These are phyloP conservation scores for Coemansia sp. DNA, from an alignment of 192 early-diverging fungal genomes.

Conservation along the genomic window DNA sequence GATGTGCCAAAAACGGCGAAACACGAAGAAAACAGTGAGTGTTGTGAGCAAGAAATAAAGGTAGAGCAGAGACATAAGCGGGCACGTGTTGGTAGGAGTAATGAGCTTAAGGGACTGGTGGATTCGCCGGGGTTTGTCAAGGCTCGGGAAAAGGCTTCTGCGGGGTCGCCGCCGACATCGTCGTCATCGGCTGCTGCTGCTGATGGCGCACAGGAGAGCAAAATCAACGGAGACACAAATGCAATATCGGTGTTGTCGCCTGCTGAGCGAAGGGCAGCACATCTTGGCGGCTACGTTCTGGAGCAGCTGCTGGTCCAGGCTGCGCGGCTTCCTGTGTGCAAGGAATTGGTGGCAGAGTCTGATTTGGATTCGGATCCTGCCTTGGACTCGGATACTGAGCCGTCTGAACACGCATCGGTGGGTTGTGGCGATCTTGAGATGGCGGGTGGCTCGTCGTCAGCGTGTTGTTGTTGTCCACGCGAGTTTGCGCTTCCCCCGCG, in stretches of 20 bases:
- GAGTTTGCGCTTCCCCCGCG: slow-evolving; percentile 41
- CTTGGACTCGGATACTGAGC: background rate
- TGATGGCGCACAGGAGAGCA: background rate
- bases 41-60: background rate
- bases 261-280: slow-evolving; percentile 19
- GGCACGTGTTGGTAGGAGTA: background rate
- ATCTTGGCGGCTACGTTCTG: slow-evolving; percentile 27
- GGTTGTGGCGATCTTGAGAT: background rate
- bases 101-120: slow-evolving; percentile 5
- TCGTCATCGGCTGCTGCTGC: background rate
- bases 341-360: background rate
- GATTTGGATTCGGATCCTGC: background rate
- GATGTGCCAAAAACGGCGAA: background rate
- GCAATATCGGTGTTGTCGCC: slow-evolving; percentile 3
- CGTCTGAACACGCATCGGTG: slow-evolving; percentile 4
- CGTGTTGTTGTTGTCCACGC: slow-evolving; percentile 26
- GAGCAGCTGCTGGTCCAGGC: slow-evolving; percentile 48
- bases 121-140: slow-evolving; percentile 10
- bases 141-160: slow-evolving; percentile 6
- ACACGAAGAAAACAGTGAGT: background rate
- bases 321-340: slow-evolving; percentile 19
- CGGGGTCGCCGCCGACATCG: background rate
- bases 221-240: background rate
- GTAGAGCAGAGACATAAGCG: too few relatives aligned
- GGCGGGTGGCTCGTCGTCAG: slow-evolving; percentile 4